Percentiles rank a stretch among this genome's conserved stretches.
Conservation (phyloP, 228 moss, liverwort and hornwort genomes). For the Sphagnum magellanicum region DNA sequence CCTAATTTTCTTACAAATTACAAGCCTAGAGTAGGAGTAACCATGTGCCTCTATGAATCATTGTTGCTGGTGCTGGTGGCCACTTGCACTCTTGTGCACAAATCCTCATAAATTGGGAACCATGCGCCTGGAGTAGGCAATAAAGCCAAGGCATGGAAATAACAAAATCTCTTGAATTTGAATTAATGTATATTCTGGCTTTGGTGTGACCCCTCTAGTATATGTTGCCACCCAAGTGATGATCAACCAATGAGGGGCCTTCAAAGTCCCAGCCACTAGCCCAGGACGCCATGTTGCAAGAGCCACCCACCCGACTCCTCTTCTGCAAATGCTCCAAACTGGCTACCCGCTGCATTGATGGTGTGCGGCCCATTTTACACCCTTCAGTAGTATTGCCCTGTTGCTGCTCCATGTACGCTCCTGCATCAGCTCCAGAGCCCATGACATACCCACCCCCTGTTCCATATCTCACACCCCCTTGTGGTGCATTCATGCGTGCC, state of each 20-base stretch:
- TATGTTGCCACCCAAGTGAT: conserved; percentile 6
- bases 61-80: too few species aligned
- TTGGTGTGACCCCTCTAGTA: not conserved
- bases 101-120: too few species aligned
- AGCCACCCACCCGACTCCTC: conserved; percentile 60
- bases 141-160: too few species aligned
- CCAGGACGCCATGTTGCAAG: conserved; percentile 54
- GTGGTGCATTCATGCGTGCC: too few species aligned
- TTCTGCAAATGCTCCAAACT: conserved; percentile 93
- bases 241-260: conserved; percentile 62
- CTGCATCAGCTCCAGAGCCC: not conserved
- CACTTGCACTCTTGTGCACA: too few species aligned
- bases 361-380: conserved; percentile 93
- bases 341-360: conserved; percentile 98
- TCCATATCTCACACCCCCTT: not conserved
- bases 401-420: conserved; percentile 12
- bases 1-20: too few species aligned
- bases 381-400: conserved; percentile 27
- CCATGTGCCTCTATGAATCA: too few species aligned
- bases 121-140: too few species aligned
- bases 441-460: not conserved
- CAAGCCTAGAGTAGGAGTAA: too few species aligned
- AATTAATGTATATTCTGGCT: too few species aligned
- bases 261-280: conserved; percentile 73
- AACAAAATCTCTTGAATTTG: too few species aligned